Evolutionary conservation across 2,329 filamentous ascomycete genomes (phyloP).

Genomic region (Colletotrichum limetticola): DNA sequence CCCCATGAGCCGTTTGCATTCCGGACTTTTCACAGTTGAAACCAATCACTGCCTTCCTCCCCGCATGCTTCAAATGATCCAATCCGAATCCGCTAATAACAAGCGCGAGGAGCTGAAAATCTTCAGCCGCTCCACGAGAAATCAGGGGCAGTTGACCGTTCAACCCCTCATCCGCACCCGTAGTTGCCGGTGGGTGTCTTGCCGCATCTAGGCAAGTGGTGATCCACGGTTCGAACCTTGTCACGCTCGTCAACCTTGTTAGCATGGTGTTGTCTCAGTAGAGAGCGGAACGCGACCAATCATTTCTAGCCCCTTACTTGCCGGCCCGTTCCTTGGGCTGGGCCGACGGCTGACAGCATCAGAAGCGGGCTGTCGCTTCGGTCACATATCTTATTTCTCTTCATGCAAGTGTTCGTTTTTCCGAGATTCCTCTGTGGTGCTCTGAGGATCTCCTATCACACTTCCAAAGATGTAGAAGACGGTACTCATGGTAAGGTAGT

Average conservation of each 20-base stretch:
- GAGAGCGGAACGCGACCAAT: not conserved
- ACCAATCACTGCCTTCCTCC: not conserved
- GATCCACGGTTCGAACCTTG: not conserved
- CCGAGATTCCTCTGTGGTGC: not conserved
- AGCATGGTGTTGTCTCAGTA: not conserved
- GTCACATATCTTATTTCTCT: not conserved
- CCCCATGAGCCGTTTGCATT: not conserved
- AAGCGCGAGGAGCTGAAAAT: not conserved
- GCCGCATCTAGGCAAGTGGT: not conserved
- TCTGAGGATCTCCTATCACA: rapidly evolving
- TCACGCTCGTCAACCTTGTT: not conserved
- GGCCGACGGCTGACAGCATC: not conserved
- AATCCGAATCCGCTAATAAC: not conserved
- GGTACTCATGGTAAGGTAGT: not conserved
- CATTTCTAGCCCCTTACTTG: not conserved
- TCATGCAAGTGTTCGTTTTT: not conserved
- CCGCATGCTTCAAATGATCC: not conserved
- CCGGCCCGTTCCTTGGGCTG: not conserved
- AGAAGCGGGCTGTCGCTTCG: not conserved
- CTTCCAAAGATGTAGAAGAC: not conserved
- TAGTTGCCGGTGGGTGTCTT: not conserved
- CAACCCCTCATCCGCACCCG: not conserved
- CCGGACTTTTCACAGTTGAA: not conserved
- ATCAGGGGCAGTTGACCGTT: not conserved
- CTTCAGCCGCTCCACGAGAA: not conserved